Percentiles rank a stretch among this genome's conserved stretches.
Conservation (phyloP, 192 early-diverging fungal species). For the Neocallimastix lanati region DNA sequence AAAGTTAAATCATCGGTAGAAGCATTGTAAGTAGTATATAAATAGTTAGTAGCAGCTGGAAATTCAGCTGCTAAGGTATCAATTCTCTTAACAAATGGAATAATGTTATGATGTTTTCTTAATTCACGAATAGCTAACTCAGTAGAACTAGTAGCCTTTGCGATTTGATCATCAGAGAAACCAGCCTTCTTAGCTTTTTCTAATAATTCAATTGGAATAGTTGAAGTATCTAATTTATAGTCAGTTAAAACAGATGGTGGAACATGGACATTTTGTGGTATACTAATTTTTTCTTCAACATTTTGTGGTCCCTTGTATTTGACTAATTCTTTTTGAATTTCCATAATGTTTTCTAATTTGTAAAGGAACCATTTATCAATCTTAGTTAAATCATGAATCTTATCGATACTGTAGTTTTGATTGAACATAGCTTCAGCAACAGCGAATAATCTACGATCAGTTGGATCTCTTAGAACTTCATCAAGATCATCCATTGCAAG, state of each 20-base stretch:
- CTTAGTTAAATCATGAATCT: constrained; percentile 62
- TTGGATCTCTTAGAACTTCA: constrained; percentile 41
- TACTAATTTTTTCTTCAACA: neutral
- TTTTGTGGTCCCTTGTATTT: constrained; percentile 10
- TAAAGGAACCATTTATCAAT: constrained; percentile 82
- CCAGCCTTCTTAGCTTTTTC: constrained; percentile 65
- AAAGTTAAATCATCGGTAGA: constrained; percentile 68
- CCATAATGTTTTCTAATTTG: constrained; percentile 69
- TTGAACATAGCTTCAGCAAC: constrained; percentile 68
- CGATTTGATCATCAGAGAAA: constrained; percentile 82
- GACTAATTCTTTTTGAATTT: constrained; percentile 25
- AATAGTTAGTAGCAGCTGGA: constrained; percentile 87
- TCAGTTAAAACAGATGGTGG: constrained; percentile 14
- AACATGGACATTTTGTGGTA: constrained; percentile 1
- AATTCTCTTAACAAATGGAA: constrained; percentile 82
- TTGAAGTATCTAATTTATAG: constrained; percentile 9
- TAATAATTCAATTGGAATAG: constrained; percentile 24
- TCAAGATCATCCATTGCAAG: constrained; percentile 30
- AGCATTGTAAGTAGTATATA: constrained; percentile 97
- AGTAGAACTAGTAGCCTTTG: constrained; percentile 20
- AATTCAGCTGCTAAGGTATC: constrained; percentile 94
- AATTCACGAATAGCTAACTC: constrained; percentile 46
- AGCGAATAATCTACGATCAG: constrained; percentile 68
- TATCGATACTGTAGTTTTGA: constrained; percentile 52
- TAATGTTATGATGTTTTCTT: constrained; percentile 56